phyloP scores from a whole-genome alignment of 768 basidiomycete genomes.

The Termitomyces sp. region DNA sequence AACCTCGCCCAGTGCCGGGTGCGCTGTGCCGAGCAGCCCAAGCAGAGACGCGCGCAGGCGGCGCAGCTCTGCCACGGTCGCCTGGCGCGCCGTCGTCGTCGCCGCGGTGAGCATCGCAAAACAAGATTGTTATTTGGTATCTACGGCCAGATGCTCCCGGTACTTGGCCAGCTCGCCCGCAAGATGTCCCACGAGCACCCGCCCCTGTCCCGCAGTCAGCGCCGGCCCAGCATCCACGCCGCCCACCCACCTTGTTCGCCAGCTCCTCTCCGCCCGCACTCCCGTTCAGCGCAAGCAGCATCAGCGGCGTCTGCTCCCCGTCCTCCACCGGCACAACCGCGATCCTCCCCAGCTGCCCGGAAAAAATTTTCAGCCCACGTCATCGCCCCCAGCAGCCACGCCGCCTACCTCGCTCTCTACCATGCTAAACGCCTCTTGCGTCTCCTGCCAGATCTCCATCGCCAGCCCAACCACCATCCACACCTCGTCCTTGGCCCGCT shows the following conservation, averaged over 20 bases:
- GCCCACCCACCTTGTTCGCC: constrained; percentile 53
- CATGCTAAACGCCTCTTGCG: constrained; percentile 62
- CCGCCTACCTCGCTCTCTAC: constrained; percentile 66
- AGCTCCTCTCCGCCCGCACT: constrained; percentile 52
- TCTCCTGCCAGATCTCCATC: constrained; percentile 76
- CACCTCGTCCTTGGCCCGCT: constrained; percentile 62
- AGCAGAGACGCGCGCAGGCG: constrained; percentile 69
- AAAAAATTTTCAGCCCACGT: neutral
- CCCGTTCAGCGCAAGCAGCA: constrained; percentile 68
- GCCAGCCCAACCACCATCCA: constrained; percentile 67
- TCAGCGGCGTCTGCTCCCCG: constrained; percentile 38
- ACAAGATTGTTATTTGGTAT: too few species aligned
- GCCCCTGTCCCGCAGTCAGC: constrained; percentile 28
- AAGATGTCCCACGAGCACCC: constrained; percentile 34
- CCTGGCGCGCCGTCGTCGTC: too few species aligned
- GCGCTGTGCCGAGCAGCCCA: constrained; percentile 78
- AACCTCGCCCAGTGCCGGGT: constrained; percentile 81
- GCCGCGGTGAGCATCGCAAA: too few species aligned
- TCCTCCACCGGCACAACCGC: constrained; percentile 62
- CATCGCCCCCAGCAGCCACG: neutral
- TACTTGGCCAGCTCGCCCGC: constrained; percentile 38
- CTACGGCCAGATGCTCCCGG: constrained; percentile 29
- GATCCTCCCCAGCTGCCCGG: constrained; percentile 58
- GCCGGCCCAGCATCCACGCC: constrained; percentile 10
- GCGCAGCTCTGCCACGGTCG: constrained; percentile 64